Evolutionary conservation across 2,329 filamentous ascomycete species (phyloP).

Genomic region (Paramyrothecium roridum): DNA sequence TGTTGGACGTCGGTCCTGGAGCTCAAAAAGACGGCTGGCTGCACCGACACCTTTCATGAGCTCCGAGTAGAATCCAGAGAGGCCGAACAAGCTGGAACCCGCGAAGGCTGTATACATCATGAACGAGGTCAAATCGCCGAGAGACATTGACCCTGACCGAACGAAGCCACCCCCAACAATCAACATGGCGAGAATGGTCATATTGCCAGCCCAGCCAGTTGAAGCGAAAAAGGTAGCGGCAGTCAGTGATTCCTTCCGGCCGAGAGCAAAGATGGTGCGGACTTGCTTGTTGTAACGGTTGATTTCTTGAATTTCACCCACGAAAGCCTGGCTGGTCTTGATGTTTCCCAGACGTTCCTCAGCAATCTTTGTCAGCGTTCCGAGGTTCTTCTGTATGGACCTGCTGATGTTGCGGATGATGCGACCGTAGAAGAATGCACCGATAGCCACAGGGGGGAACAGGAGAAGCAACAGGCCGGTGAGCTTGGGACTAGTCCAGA

Average conservation of each 20-base stretch:
- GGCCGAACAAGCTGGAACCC: conserved; percentile 82
- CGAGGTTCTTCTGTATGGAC: conserved; percentile 90
- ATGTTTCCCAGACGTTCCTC: conserved; percentile 98
- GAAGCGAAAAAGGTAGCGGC: conserved; percentile 85
- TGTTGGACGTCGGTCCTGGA: conserved; percentile 83
- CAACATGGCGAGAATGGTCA: conserved; percentile 89
- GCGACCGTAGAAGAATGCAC: conserved; percentile 88
- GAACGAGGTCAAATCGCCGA: conserved; percentile 93
- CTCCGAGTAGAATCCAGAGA: conserved; percentile 96
- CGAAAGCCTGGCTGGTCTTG: conserved; percentile 93
- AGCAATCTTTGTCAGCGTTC: conserved; percentile 91
- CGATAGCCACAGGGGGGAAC: conserved; percentile 86
- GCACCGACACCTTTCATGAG: conserved; percentile 99
- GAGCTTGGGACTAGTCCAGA: conserved; percentile 89
- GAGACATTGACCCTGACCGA: conserved; percentile 76
- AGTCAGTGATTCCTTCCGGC: conserved; percentile 81
- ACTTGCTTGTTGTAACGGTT: conserved; percentile 89
- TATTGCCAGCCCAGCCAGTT: conserved; percentile 90
- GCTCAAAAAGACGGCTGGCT: conserved; percentile 91
- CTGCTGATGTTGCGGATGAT: conserved; percentile 86
- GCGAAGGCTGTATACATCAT: conserved; percentile 96
- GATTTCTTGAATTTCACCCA: conserved; percentile 87
- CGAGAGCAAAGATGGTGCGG: conserved; percentile 85
- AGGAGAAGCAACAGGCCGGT: conserved; percentile 83
- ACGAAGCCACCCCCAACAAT: conserved; percentile 91